Conservation (phyloP, 371 early-diverging fungal genomes). For the Mucor racemosus region DNA sequence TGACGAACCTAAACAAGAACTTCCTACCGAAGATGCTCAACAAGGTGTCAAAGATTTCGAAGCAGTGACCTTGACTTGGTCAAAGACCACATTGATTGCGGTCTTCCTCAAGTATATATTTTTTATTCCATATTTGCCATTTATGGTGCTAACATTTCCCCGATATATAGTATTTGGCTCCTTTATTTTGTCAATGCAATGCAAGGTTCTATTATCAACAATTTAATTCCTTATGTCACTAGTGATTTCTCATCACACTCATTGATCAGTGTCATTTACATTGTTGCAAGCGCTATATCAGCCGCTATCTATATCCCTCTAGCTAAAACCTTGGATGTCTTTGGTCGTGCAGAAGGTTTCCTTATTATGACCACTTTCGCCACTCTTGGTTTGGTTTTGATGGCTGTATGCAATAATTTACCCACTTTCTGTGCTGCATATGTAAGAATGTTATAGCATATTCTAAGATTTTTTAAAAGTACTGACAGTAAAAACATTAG, state of each 20-base stretch:
- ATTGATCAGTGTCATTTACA: constrained; percentile 15
- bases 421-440: constrained; percentile 25
- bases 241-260: constrained; percentile 22
- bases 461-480: neutral
- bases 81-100: constrained; percentile 11
- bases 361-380: constrained; percentile 18
- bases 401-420: constrained; percentile 26
- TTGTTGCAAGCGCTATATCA: constrained; percentile 23
- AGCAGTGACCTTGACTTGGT: constrained; percentile 18
- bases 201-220: constrained; percentile 12
- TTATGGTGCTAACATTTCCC: neutral
- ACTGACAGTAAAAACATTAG: neutral
- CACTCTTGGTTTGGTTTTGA: constrained; percentile 24
- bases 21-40: neutral
- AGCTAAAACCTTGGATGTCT: constrained; percentile 18
- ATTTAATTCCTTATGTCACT: constrained; percentile 25
- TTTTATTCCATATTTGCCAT: neutral
- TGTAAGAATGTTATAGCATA: constrained; percentile 8
- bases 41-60: constrained; percentile 13
- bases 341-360: constrained; percentile 26
- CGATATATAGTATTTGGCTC: constrained; percentile 18
- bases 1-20: neutral
- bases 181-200: constrained; percentile 18
- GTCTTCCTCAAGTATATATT: constrained; percentile 17
- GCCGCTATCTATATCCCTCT: constrained; percentile 19